phyloP scores from a whole-genome alignment of 1,139 yeast genomes.

The Arxiozyma slooffiae region DNA sequence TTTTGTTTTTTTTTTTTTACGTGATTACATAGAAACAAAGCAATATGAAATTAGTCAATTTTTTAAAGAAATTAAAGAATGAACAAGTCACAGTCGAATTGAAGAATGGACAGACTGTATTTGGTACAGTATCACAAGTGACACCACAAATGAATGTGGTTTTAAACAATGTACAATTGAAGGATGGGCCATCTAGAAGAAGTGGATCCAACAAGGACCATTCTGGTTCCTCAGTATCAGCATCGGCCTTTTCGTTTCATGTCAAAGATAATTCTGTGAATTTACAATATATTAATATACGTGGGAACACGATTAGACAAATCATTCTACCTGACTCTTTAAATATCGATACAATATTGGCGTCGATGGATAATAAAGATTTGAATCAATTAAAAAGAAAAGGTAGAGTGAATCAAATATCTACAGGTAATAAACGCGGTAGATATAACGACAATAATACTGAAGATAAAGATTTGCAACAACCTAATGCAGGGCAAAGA shows the following conservation, averaged over 20 bases:
- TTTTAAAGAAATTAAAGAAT: conserved; percentile 75
- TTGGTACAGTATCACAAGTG: conserved; percentile 69
- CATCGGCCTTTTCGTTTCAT: background rate
- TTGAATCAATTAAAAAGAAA: conserved; percentile 21
- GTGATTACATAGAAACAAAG: too few relatives aligned
- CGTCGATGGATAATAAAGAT: conserved; percentile 36
- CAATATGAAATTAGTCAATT: conserved; percentile 53
- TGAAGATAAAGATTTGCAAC: background rate
- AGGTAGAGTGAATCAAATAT: conserved; percentile 21
- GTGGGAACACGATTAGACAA: conserved; percentile 87
- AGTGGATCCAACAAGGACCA: background rate
- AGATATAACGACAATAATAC: conserved; percentile 17
- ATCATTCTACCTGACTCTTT: conserved; percentile 80
- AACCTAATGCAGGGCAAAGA: background rate
- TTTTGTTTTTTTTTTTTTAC: too few relatives aligned
- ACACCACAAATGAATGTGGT: conserved; percentile 86
- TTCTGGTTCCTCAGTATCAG: background rate
- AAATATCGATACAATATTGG: conserved; percentile 67
- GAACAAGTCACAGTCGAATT: conserved; percentile 89
- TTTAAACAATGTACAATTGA: conserved; percentile 19
- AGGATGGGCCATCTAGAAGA: background rate
- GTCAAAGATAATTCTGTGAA: background rate
- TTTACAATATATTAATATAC: conserved; percentile 69
- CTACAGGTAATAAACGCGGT: conserved; percentile 25
- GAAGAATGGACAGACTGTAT: conserved; percentile 72